phyloP scores from a whole-genome alignment of 495 filamentous ascomycete species.

The Hypomontagnella monticulosa region DNA sequence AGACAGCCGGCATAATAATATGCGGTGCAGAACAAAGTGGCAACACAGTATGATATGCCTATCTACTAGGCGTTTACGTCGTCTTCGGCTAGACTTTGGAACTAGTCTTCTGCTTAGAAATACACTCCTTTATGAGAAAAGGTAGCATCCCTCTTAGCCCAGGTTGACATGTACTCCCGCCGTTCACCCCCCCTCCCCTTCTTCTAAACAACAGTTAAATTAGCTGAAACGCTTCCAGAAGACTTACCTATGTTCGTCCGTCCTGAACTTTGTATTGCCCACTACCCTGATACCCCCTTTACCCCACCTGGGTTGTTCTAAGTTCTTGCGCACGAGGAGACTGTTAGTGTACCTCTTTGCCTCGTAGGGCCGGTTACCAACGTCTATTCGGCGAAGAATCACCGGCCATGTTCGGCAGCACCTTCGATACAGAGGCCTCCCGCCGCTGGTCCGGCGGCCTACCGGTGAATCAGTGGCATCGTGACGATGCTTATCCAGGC shows the following conservation, averaged over 20 bases:
- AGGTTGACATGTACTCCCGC: too few species aligned
- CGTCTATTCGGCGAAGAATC: background rate
- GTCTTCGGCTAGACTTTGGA: too few species aligned
- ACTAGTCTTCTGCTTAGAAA: constrained; percentile 20
- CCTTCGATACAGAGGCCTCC: constrained; percentile 26
- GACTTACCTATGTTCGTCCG: too few species aligned
- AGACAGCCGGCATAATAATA: constrained; percentile 8
- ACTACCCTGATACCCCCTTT: too few species aligned
- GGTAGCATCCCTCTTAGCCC: background rate
- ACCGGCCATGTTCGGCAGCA: constrained; percentile 38
- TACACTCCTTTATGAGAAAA: background rate
- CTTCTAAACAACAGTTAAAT: too few species aligned
- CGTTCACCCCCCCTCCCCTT: too few species aligned
- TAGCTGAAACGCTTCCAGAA: too few species aligned
- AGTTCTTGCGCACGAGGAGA: too few species aligned
- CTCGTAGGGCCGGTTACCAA: background rate
- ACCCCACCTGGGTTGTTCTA: too few species aligned
- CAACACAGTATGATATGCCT: background rate
- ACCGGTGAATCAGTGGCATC: constrained; percentile 41
- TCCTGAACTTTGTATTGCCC: too few species aligned
- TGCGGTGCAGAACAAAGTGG: background rate
- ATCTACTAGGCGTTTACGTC: too few species aligned
- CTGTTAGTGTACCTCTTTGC: too few species aligned
- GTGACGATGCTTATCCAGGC: constrained; percentile 25
- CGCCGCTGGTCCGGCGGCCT: constrained; percentile 31